Base-by-base conservation (phyloP, 768 basidiomycete genomes). In the Leccinum obscurum region DNA sequence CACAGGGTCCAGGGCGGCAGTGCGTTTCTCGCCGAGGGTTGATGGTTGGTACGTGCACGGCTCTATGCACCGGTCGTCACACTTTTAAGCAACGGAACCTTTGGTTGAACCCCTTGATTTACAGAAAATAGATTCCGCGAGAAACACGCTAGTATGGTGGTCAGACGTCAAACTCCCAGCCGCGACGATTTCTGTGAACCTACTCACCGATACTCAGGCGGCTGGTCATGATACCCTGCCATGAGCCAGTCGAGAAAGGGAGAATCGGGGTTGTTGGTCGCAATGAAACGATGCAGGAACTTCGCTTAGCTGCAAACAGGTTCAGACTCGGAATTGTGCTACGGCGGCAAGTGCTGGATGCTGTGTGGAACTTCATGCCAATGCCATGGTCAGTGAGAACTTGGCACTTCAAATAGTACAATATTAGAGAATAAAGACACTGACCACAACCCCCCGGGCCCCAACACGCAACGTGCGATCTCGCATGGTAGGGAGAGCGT, bases 31-130 rank as follows among this genome's bases (percentile, higher is more conserved):
- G 28, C 11, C 3, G n/a, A 34, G 17, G 11, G 17, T 41, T 60
- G 56, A 57, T 63, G 61, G 61, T 63, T 28, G 62, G 34, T 17
- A 54, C n/a, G 20, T 34, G 22, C n/a, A 53, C 26, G 26, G 24
- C 35, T 24, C 22, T 17, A 26, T 34, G 55, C 34, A 20, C 44
- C n/a, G 44, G 44, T 37, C 32, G 35, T 24, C 50, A 8, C 28
- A 5, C 37, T 13, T 28, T 20, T 49, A 50, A 15, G 32, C 30
- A 32, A 26, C 11, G 52, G 52, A 20, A 6, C n/a, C 52, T 17
- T 39, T 17, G 0, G 0, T 8, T 39, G 39, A 39, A 17, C 39
- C 39, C 41, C n/a, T 44, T 44, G n/a, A n/a, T n/a, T 5, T 1
- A n/a, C 9, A n/a, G n/a, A 44, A 39, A 39, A 39, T 15, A 10